Evolutionary conservation across 1,284 basidiomycete genomes (phyloP).

Genomic region (Peniophora sp.): DNA sequence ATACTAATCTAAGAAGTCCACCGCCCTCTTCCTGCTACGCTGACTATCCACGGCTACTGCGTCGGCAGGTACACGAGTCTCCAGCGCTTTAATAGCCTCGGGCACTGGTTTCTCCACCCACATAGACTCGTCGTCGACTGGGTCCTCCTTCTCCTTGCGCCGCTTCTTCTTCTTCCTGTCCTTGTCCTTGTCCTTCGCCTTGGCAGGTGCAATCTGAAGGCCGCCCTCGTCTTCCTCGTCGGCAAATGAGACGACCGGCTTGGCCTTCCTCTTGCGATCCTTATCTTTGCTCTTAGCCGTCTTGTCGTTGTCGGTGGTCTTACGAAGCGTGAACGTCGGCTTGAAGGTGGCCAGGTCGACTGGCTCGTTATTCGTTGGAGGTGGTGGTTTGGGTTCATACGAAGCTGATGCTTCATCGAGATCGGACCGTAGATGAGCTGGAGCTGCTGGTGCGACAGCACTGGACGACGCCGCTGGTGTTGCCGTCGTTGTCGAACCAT

Average conservation of each 20-base stretch:
- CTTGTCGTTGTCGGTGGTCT: constrained; percentile 23
- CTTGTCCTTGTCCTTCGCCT: constrained; percentile 29
- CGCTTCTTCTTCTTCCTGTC: constrained; percentile 23
- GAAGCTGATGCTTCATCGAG: neutral
- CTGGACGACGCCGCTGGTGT: constrained; percentile 1
- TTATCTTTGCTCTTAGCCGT: constrained; percentile 31
- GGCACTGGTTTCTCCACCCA: constrained; percentile 56
- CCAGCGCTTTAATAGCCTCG: constrained; percentile 28
- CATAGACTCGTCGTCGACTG: constrained; percentile 45
- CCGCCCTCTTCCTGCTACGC: constrained; percentile 48
- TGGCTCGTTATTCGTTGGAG: constrained; percentile 18
- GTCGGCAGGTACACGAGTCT: constrained; percentile 11
- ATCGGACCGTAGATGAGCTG: constrained; percentile 10
- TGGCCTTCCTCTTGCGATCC: constrained; percentile 31
- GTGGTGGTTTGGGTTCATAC: constrained; percentile 11
- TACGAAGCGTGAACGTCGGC: constrained; percentile 72
- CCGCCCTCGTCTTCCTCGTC: constrained; percentile 46
- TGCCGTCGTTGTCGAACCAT: constrained; percentile 1
- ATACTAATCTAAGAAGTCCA: constrained; percentile 50
- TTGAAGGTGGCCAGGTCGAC: constrained; percentile 65
- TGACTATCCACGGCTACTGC: constrained; percentile 1
- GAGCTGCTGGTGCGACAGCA: constrained; percentile 3
- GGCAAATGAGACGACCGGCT: constrained; percentile 62
- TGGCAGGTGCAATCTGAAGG: constrained; percentile 30
- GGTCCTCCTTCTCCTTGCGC: constrained; percentile 23